Conservation (phyloP, 306 rosid species). For the Lablab purpureus region DNA sequence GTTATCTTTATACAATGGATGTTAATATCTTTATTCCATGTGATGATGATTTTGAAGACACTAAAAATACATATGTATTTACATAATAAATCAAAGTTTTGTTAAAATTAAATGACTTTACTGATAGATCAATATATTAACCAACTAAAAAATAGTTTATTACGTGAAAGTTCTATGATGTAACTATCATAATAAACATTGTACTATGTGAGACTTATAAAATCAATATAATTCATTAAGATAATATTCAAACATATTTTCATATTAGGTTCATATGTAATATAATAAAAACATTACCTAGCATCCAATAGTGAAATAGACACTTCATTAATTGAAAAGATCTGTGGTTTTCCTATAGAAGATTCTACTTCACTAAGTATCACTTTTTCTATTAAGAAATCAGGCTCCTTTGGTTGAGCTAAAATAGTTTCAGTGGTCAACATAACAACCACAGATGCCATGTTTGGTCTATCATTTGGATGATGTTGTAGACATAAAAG, state of each 20-base stretch:
- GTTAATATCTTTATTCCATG: too few species aligned
- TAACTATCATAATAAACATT: background rate
- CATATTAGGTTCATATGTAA: background rate
- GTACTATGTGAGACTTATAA: background rate
- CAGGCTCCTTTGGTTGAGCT: slow-evolving; percentile 32
- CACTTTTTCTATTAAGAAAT: background rate
- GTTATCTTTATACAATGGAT: too few species aligned
- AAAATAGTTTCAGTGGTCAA: slow-evolving; percentile 25
- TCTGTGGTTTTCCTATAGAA: background rate
- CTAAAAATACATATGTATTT: too few species aligned
- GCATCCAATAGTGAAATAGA: slow-evolving; percentile 7
- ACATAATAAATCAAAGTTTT: too few species aligned
- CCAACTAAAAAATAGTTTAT: too few species aligned
- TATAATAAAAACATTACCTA: slow-evolving; percentile 2
- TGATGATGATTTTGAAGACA: too few species aligned
- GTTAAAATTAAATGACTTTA: too few species aligned
- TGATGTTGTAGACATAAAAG: slow-evolving; percentile 42
- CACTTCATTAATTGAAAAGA: slow-evolving; percentile 29
- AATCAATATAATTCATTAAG: background rate
- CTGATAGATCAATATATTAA: too few species aligned
- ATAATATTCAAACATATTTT: background rate
- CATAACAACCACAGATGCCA: slow-evolving; percentile 37
- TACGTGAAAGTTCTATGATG: too few species aligned
- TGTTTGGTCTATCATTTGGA: slow-evolving; percentile 32
- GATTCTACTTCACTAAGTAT: background rate